These are phyloP conservation scores for Pseudogymnoascus sp. DNA, from an alignment of 2,329 filamentous ascomycete genomes.

Conservation along the genomic window DNA sequence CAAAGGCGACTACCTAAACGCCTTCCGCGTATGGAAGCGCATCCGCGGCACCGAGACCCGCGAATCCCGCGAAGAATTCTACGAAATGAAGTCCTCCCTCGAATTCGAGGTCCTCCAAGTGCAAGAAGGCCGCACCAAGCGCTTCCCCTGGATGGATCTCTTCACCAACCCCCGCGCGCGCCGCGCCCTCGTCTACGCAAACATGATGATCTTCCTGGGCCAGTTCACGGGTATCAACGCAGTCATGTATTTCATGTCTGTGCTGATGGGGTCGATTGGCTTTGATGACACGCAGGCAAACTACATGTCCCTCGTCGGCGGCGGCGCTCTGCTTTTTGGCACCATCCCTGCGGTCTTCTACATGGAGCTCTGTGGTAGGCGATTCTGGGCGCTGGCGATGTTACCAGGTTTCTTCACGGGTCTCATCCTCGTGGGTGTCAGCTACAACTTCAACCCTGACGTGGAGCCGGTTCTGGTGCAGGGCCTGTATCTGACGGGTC, in stretches of 20 bases:
- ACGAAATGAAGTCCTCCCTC: slow-evolving; percentile 59
- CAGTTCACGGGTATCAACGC: slow-evolving; percentile 65
- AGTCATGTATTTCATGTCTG: slow-evolving; percentile 65
- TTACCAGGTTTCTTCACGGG: slow-evolving; percentile 65
- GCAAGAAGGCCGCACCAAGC: slow-evolving; percentile 41
- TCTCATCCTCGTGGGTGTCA: slow-evolving; percentile 55
- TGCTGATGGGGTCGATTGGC: slow-evolving; percentile 59
- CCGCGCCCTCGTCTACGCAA: slow-evolving; percentile 57
- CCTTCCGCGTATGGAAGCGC: slow-evolving; percentile 63
- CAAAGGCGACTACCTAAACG: slow-evolving; percentile 50
- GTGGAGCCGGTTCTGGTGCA: slow-evolving; percentile 36
- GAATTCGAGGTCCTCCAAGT: slow-evolving; percentile 46
- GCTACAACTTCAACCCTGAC: slow-evolving; percentile 35
- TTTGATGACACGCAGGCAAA: slow-evolving; percentile 54
- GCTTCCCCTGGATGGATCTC: slow-evolving; percentile 65
- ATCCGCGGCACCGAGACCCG: slow-evolving; percentile 52
- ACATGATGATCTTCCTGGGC: slow-evolving; percentile 61
- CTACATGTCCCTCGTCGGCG: slow-evolving; percentile 69
- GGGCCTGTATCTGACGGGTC: slow-evolving; percentile 58
- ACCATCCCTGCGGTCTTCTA: slow-evolving; percentile 60
- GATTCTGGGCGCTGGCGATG: slow-evolving; percentile 68
- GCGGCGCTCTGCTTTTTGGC: slow-evolving; percentile 57
- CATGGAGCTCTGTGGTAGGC: slow-evolving; percentile 65
- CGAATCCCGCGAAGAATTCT: slow-evolving; percentile 61
- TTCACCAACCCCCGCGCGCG: slow-evolving; percentile 62